Evolutionary conservation across 1,284 basidiomycete genomes (phyloP).

Genomic region (Ustilago bromivora): DNA sequence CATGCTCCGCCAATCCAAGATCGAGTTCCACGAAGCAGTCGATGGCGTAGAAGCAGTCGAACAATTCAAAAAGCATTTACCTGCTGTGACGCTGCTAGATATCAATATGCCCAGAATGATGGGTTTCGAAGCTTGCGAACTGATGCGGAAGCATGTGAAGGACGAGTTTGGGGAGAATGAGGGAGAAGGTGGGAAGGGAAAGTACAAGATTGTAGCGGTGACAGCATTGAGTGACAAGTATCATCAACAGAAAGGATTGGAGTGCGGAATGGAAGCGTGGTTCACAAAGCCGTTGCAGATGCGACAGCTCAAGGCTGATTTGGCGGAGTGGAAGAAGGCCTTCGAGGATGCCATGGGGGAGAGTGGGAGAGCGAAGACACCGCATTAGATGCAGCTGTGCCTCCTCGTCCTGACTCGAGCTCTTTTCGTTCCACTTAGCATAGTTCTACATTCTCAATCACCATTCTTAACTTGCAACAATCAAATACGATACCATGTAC

Average conservation of each 20-base stretch:
- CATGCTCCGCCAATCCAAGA: conserved; percentile 42
- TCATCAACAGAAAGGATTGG: conserved; percentile 40
- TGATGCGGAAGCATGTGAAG: conserved; percentile 39
- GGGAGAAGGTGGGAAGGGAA: conserved; percentile 1
- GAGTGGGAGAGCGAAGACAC: not conserved
- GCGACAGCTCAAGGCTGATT: conserved; percentile 28
- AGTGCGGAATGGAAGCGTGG: conserved; percentile 59
- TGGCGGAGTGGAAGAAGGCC: conserved; percentile 38
- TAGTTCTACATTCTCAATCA: not conserved
- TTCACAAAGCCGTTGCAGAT: conserved; percentile 50
- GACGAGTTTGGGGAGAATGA: conserved; percentile 5
- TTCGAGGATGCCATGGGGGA: conserved; percentile 24
- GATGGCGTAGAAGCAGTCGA: conserved; percentile 57
- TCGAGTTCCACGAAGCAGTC: conserved; percentile 45
- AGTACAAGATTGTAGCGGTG: conserved; percentile 51
- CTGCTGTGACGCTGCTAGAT: conserved; percentile 55
- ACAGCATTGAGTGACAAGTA: conserved; percentile 45
- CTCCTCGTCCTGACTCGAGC: not conserved
- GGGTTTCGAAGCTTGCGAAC: conserved; percentile 55
- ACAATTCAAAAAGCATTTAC: conserved; percentile 45
- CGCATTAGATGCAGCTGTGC: not conserved
- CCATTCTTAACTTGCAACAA: no score
- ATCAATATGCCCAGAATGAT: conserved; percentile 63
- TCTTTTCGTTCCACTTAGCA: not conserved
- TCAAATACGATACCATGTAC: no score